Evolutionary conservation across 2,329 filamentous ascomycete genomes (phyloP), one percentile per base, ranked within the genome.

Genomic region (Fusarium haematococcum): DNA sequence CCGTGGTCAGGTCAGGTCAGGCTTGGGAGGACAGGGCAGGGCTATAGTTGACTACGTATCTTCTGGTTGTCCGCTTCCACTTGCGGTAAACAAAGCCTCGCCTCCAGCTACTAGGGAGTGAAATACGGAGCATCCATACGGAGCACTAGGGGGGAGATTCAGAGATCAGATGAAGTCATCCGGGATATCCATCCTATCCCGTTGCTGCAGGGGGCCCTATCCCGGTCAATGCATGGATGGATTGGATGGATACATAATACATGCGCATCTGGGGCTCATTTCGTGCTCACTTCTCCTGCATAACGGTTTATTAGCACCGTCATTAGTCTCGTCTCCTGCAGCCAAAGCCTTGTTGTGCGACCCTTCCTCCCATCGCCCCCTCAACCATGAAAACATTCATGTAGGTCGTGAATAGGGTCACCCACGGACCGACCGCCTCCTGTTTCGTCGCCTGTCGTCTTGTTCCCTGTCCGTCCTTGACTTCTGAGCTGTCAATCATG

Each of bases 281-380:
- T 54, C 48, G 48, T 54, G 27, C 48, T 54, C 48, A 54, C 48
- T 32, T 54, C 48, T 61, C 37, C 39, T 45, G 25, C 58, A 45
- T 61, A 58, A 48, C 59, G 37, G 57, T 59, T 59, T 59, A 54
- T 59, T 60, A 68, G 32, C 56, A 18, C 18, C 27, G 48, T 68
- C 13, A 68, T 45, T 52, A 54, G 6, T 33, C 48, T 54, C 48
- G 3, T 30, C 33, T 64, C 50, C 54, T 69, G 57, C 54, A 43
- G 41, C 50, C 45, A 25, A 25, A 48, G 14, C 33, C 6, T 58
- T 52, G 48, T 52, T 54, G 48, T 54, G 48, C 27, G 6, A 54
- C 48, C 48, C 25, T 30, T 30, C 27, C 45, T 56, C 52, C 16
- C 54, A 37, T 57, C 20, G 32, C 54, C 54, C 54, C 54, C 54